Conservation (phyloP, 2,329 filamentous ascomycete genomes). For the Teratosphaeria gauchensis region DNA sequence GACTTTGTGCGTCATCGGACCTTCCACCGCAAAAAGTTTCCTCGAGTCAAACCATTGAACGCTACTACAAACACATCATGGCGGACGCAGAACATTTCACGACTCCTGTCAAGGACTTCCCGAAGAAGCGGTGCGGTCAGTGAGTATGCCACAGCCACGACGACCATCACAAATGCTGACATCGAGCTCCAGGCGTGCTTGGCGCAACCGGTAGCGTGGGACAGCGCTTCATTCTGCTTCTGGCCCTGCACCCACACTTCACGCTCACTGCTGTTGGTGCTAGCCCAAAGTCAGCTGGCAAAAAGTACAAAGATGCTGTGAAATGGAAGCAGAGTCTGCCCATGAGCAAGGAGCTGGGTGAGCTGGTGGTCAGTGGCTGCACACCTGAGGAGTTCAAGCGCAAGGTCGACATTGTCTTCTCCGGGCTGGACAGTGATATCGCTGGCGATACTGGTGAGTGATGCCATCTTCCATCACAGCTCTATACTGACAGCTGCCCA, state of each 20-base stretch:
- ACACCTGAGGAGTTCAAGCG: slow-evolving; percentile 71
- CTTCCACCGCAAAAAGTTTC: not conserved
- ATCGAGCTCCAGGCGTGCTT: slow-evolving; percentile 49
- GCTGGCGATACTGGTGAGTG: slow-evolving; percentile 74
- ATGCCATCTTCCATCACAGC: not conserved
- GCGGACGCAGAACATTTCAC: slow-evolving; percentile 36
- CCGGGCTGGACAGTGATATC: slow-evolving; percentile 82
- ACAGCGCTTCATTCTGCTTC: slow-evolving; percentile 87
- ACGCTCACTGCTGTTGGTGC: slow-evolving; percentile 82
- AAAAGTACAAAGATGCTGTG: slow-evolving; percentile 89
- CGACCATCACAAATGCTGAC: slow-evolving; percentile 26
- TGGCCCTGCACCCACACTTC: slow-evolving; percentile 79
- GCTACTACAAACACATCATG: not conserved
- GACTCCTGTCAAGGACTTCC: slow-evolving; percentile 28
- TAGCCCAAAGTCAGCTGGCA: slow-evolving; percentile 78
- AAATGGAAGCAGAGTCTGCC: slow-evolving; percentile 86
- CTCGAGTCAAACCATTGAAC: not conserved
- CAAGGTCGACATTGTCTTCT: slow-evolving; percentile 81
- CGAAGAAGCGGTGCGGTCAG: slow-evolving; percentile 45
- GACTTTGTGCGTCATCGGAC: not conserved
- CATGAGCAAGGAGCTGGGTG: slow-evolving; percentile 65
- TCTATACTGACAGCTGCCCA: slow-evolving; percentile 24
- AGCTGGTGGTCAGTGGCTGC: slow-evolving; percentile 79
- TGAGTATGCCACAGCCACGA: slow-evolving; percentile 24
- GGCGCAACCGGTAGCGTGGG: slow-evolving; percentile 91